A percentile compares a stretch with the other conserved stretches of the same genome.
Conservation (phyloP, 2,329 filamentous ascomycete species). For the Diplodia mutila region DNA sequence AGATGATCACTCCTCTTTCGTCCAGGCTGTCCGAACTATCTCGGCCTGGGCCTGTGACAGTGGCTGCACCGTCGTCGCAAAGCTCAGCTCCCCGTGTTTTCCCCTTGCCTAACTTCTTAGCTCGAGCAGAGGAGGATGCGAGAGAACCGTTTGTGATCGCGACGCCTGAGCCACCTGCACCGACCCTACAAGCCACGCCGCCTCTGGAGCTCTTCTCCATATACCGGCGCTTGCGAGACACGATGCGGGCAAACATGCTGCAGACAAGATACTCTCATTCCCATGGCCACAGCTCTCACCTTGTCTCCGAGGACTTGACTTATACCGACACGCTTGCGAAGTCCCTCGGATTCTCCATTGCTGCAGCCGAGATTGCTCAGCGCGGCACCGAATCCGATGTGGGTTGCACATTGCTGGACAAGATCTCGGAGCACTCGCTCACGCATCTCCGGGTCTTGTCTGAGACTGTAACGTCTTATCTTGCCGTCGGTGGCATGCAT, state of each 20-base stretch:
- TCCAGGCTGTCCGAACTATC: constrained; percentile 44
- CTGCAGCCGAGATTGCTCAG: constrained; percentile 88
- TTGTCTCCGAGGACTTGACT: constrained; percentile 52
- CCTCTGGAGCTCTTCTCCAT: constrained; percentile 56
- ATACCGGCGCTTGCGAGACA: constrained; percentile 61
- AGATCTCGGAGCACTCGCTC: constrained; percentile 79
- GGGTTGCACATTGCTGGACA: constrained; percentile 77
- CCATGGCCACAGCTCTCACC: constrained; percentile 44
- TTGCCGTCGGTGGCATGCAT: constrained; percentile 73
- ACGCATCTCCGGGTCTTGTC: constrained; percentile 86
- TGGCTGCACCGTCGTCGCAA: constrained; percentile 9
- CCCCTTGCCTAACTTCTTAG: constrained; percentile 10
- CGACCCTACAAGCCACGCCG: constrained; percentile 28
- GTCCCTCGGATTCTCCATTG: constrained; percentile 80
- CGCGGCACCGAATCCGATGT: constrained; percentile 74
- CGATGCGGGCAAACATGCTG: constrained; percentile 57
- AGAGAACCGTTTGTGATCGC: constrained; percentile 17
- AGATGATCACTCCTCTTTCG: constrained; percentile 56
- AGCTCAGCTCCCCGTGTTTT: not conserved
- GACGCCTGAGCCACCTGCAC: not conserved
- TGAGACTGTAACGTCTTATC: constrained; percentile 85
- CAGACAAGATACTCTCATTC: constrained; percentile 51
- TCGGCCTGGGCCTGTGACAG: constrained; percentile 28
- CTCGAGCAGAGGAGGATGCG: constrained; percentile 12
- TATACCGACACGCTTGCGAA: constrained; percentile 64